phyloP scores from a whole-genome alignment of 768 basidiomycete species.

The Rhodotorula kratochvilovae region DNA sequence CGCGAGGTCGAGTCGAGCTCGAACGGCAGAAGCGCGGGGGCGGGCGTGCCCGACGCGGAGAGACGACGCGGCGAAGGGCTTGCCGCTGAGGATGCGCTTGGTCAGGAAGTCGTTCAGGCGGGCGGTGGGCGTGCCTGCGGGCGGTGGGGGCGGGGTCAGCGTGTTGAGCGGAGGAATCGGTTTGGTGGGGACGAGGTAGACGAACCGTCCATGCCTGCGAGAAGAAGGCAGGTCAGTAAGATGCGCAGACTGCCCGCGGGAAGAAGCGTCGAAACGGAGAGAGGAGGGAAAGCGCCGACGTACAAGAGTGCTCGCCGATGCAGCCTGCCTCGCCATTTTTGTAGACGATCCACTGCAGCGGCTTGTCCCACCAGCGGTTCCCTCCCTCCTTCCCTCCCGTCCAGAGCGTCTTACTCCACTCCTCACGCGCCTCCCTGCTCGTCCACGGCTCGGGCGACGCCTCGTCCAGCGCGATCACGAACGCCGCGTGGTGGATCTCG shows the following conservation, averaged over 20 bases:
- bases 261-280: too few species aligned
- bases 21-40: slow-evolving; percentile 55
- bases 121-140: slow-evolving; percentile 67
- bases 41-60: slow-evolving; percentile 41
- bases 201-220: slow-evolving; percentile 60
- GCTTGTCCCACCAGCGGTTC: slow-evolving; percentile 95
- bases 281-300: neutral
- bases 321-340: slow-evolving; percentile 91
- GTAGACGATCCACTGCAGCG: slow-evolving; percentile 80
- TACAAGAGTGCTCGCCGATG: slow-evolving; percentile 54
- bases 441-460: slow-evolving; percentile 56
- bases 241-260: too few species aligned
- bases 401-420: slow-evolving; percentile 14
- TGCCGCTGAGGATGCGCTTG: slow-evolving; percentile 64
- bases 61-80: slow-evolving; percentile 49
- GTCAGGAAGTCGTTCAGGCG: slow-evolving; percentile 90
- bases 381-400: slow-evolving; percentile 61
- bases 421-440: neutral
- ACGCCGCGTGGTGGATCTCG: slow-evolving; percentile 80
- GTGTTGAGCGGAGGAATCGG: neutral
- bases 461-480: slow-evolving; percentile 81
- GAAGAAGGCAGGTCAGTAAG: neutral
- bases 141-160: neutral
- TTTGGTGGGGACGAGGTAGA: slow-evolving; percentile 36
- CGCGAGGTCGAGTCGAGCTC: slow-evolving; percentile 58